Evolutionary conservation across 192 early-diverging fungal species (phyloP).

Genomic region (Backusella psychrophila): DNA sequence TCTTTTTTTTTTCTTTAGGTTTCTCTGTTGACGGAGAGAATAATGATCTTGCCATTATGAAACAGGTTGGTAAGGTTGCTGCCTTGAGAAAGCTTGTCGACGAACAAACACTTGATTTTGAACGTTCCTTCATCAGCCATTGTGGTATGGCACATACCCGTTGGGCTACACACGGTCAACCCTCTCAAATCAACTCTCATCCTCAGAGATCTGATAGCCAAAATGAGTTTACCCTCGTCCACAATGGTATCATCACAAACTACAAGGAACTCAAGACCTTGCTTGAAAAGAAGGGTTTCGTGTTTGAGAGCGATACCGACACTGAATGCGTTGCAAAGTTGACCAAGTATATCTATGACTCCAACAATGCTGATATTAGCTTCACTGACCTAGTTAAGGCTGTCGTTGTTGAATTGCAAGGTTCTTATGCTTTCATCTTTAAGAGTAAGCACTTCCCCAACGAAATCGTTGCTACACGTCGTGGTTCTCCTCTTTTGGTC

Average conservation of each 20-base stretch:
- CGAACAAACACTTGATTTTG: constrained; percentile 71
- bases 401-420: constrained; percentile 97
- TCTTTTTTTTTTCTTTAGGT: constrained; percentile 39
- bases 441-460: constrained; percentile 94
- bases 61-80: constrained; percentile 96
- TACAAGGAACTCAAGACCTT: constrained; percentile 96
- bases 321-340: constrained; percentile 98
- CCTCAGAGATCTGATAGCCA: constrained; percentile 92
- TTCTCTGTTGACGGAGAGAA: constrained; percentile 91
- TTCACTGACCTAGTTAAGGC: constrained; percentile 95
- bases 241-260: constrained; percentile 99
- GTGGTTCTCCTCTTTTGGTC: constrained; percentile 96
- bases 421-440: constrained; percentile 95
- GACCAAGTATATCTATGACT: constrained; percentile 96
- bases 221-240: constrained; percentile 94
- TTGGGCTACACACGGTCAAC: constrained; percentile 99
- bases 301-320: constrained; percentile 96
- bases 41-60: constrained; percentile 73
- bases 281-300: constrained; percentile 94
- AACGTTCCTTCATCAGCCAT: constrained; percentile 84
- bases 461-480: constrained; percentile 93
- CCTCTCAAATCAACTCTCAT: constrained; percentile 91
- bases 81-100: constrained; percentile 82
- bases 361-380: constrained; percentile 74
- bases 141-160: constrained; percentile 96